These are phyloP conservation scores for Phlyctochytrium bullatum DNA, from an alignment of 192 early-diverging fungal genomes.

Conservation along the genomic window DNA sequence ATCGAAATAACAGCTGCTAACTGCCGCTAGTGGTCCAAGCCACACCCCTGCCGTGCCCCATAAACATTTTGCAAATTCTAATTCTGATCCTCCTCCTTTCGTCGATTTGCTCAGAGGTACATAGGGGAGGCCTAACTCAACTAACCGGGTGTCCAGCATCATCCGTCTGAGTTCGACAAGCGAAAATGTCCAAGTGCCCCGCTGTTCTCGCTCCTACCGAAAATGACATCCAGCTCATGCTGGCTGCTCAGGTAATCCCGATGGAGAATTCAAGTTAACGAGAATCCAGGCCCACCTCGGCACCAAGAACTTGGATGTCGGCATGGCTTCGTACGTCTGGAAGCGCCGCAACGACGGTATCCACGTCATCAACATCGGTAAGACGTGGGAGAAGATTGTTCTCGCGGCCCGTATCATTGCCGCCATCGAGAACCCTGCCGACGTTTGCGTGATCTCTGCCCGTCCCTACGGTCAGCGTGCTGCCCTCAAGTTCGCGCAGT, in stretches of 20 bases:
- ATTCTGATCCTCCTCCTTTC: too few species aligned
- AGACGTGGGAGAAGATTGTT: conserved; percentile 99
- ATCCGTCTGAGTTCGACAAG: too few species aligned
- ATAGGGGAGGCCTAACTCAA: too few species aligned
- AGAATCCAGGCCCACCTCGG: conserved; percentile 94
- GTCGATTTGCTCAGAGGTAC: too few species aligned
- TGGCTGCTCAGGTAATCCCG: conserved; percentile 87
- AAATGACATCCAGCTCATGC: conserved; percentile 90
- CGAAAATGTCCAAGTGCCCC: conserved; percentile 62
- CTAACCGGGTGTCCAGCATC: too few species aligned
- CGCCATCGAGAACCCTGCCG: conserved; percentile 97
- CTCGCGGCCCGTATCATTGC: conserved; percentile 98
- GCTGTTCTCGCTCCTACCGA: conserved; percentile 76
- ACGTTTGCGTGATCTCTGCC: conserved; percentile 96
- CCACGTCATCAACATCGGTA: conserved; percentile 98
- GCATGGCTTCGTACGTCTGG: conserved; percentile 95
- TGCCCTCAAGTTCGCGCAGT: conserved; percentile 95
- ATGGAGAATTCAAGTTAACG: too few species aligned
- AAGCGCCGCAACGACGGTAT: conserved; percentile 97
- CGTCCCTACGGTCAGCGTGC: conserved; percentile 98
- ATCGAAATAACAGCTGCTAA: too few species aligned
- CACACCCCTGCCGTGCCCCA: too few species aligned
- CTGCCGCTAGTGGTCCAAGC: too few species aligned
- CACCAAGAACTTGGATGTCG: conserved; percentile 93
- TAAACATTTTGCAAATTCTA: too few species aligned